phyloP scores from a whole-genome alignment of 257 asterid species.

The Plantago major region DNA sequence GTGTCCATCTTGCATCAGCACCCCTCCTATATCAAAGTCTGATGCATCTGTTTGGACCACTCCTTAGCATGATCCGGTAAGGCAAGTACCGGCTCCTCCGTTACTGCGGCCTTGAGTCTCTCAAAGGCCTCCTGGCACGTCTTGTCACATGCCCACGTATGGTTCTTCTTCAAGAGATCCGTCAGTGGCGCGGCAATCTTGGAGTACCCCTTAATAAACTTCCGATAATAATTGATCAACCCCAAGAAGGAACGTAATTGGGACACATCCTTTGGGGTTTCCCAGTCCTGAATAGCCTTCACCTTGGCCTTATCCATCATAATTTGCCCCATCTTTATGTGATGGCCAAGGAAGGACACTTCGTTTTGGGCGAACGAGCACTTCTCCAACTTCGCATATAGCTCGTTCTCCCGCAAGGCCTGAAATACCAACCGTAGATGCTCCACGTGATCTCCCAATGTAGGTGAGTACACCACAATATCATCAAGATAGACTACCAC shows the following conservation, averaged over 20 bases:
- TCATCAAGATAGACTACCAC: background rate
- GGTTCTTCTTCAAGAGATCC: background rate
- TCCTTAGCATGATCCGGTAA: background rate
- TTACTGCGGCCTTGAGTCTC: background rate
- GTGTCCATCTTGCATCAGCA: background rate
- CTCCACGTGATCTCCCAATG: background rate
- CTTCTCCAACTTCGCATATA: background rate
- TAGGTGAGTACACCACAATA: conserved; percentile 4
- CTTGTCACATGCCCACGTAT: background rate
- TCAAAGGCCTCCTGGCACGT: background rate
- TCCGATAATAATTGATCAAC: background rate
- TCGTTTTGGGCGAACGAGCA: background rate
- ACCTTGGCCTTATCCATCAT: conserved; percentile 7
- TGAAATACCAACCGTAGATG: background rate
- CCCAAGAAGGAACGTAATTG: conserved; percentile 1
- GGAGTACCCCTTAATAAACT: background rate
- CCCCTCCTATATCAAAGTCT: too few species aligned
- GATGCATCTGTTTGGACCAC: too few species aligned
- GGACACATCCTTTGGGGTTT: background rate
- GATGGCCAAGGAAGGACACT: background rate
- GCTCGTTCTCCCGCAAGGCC: background rate
- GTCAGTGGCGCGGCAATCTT: background rate
- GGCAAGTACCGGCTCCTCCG: background rate
- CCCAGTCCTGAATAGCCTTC: background rate
- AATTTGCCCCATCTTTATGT: background rate